These are phyloP conservation scores for Proliferodiscus dingleyae DNA, from an alignment of 2,329 filamentous ascomycete species.

Conservation along the genomic window DNA sequence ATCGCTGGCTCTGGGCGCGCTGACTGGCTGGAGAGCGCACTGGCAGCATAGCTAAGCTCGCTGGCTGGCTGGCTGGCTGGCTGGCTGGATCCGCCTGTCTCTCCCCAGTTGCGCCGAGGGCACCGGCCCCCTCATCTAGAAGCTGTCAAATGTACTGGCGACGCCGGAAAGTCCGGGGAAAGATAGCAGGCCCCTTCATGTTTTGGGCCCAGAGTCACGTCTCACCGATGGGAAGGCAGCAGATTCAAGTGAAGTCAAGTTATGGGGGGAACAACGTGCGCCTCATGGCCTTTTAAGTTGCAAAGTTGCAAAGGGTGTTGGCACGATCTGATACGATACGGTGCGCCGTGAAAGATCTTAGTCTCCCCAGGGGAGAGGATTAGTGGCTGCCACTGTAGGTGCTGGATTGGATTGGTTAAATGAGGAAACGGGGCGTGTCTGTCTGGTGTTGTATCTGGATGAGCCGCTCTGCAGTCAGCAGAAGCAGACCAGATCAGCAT, in stretches of 20 bases:
- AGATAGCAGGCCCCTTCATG: not conserved
- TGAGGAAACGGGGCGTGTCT: too few relatives aligned
- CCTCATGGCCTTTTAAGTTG: not conserved
- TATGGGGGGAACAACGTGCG: not conserved
- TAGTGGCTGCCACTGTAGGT: not conserved
- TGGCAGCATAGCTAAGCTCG: constrained; percentile 9
- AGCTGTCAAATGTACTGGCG: not conserved
- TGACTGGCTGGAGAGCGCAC: constrained; percentile 10
- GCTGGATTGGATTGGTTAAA: not conserved
- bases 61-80: not conserved
- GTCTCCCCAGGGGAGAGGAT: not conserved
- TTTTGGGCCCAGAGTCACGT: not conserved
- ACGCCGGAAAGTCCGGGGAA: not conserved
- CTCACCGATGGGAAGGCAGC: not conserved
- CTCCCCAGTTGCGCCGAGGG: not conserved
- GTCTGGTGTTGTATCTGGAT: too few relatives aligned
- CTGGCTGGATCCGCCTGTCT: not conserved
- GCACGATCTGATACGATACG: not conserved
- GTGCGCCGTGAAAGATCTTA: not conserved
- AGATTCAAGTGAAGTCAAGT: not conserved
- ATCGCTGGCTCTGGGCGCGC: constrained; percentile 2
- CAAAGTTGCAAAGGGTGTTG: not conserved
- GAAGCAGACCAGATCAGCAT: too few relatives aligned
- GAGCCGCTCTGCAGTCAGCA: too few relatives aligned
- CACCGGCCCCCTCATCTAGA: not conserved